Evolutionary conservation across 2,329 filamentous ascomycete genomes (phyloP).

Genomic region (Lecanoromycetidae sp.): DNA sequence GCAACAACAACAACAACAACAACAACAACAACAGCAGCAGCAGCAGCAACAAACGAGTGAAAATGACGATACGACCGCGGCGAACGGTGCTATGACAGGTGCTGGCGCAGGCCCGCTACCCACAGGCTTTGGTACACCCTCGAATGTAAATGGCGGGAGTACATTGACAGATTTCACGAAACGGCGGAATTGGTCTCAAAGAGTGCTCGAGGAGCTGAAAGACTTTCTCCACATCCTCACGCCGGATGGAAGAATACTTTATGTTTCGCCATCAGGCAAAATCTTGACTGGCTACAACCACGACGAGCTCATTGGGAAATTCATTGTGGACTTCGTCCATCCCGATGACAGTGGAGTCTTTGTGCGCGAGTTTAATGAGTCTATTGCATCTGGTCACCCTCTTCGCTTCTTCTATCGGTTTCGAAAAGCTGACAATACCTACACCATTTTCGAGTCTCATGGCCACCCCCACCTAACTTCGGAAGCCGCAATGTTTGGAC

Average conservation of each 20-base stretch:
- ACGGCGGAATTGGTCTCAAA: slow-evolving; percentile 69
- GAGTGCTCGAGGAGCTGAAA: slow-evolving; percentile 77
- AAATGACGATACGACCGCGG: slow-evolving; percentile 22
- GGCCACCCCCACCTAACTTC: slow-evolving; percentile 80
- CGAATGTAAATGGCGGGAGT: slow-evolving; percentile 35
- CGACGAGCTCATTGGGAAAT: slow-evolving; percentile 58
- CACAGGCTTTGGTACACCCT: slow-evolving; percentile 39
- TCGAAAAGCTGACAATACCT: slow-evolving; percentile 59
- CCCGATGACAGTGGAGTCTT: slow-evolving; percentile 74
- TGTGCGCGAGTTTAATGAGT: slow-evolving; percentile 77
- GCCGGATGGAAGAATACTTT: slow-evolving; percentile 69
- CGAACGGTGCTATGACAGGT: slow-evolving; percentile 29
- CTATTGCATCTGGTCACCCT: slow-evolving; percentile 66
- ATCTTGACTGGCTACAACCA: slow-evolving; percentile 62
- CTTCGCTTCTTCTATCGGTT: slow-evolving; percentile 81
- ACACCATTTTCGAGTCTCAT: slow-evolving; percentile 76
- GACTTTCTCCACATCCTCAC: slow-evolving; percentile 83
- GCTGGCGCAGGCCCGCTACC: slow-evolving; percentile 45
- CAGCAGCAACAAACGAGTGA: slow-evolving; percentile 22
- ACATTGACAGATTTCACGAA: slow-evolving; percentile 55
- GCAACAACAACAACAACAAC: slow-evolving; percentile 19
- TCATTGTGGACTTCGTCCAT: slow-evolving; percentile 74
- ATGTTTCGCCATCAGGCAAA: slow-evolving; percentile 69
- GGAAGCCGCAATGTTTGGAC: slow-evolving; percentile 51
- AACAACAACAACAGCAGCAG: slow-evolving; percentile 20